These are phyloP conservation scores for Aspergillus sp. DNA, from an alignment of 2,329 filamentous ascomycete genomes.

Conservation along the genomic window DNA sequence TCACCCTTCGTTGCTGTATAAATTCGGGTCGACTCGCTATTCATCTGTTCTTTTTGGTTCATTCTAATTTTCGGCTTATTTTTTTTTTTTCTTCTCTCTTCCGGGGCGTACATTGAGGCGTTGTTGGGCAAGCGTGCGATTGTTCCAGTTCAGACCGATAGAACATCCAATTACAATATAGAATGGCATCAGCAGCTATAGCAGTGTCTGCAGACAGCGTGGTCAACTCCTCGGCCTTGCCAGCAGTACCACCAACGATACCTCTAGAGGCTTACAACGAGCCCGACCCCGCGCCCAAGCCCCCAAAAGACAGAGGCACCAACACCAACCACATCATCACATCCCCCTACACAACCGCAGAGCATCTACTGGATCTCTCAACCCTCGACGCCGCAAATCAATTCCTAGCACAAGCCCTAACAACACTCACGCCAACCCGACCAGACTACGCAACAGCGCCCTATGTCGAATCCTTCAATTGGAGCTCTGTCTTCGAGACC, in stretches of 20 bases:
- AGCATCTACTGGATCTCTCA: conserved; percentile 71
- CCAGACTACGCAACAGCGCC: conserved; percentile 73
- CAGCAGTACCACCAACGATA: neutral
- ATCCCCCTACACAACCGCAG: conserved; percentile 71
- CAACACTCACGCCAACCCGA: conserved; percentile 60
- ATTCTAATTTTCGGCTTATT: neutral
- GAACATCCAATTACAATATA: neutral
- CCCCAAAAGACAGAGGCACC: neutral
- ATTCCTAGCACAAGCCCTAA: conserved; percentile 71
- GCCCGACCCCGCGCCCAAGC: too few species aligned
- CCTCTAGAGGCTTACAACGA: neutral
- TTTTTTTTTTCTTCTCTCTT: neutral
- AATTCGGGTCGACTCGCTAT: neutral
- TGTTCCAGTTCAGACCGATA: neutral
- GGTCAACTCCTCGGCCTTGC: neutral
- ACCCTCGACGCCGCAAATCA: conserved; percentile 65
- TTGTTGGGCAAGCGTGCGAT: neutral
- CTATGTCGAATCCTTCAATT: conserved; percentile 77
- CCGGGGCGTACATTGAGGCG: neutral
- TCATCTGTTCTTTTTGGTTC: neutral
- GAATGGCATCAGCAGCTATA: conserved; percentile 8
- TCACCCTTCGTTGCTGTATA: neutral
- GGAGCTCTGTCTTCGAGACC: conserved; percentile 61
- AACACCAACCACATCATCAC: conserved; percentile 46
- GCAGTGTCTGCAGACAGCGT: neutral